phyloP scores from a whole-genome alignment of 805 yeast genomes.

The Ogataea allantospora region DNA sequence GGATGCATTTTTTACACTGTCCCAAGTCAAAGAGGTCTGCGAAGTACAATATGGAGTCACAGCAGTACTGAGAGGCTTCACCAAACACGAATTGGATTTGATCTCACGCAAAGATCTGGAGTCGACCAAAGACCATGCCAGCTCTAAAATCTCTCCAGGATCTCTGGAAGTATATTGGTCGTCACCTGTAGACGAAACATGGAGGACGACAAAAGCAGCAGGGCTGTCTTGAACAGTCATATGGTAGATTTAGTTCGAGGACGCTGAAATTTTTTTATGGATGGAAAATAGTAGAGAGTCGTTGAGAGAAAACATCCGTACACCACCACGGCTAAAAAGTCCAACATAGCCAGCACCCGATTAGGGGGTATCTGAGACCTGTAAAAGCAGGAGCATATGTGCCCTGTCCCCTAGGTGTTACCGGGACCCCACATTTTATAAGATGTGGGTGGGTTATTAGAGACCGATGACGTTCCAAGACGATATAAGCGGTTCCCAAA shows the following conservation, averaged over 20 bases:
- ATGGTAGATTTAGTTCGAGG: not conserved
- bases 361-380: too few species aligned
- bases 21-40: conserved; percentile 57
- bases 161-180: conserved; percentile 64
- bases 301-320: conserved; percentile 4
- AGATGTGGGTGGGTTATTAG: too few species aligned
- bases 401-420: too few species aligned
- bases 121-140: conserved; percentile 66
- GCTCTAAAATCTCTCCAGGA: conserved; percentile 62
- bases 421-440: too few species aligned
- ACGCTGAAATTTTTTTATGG: conserved; percentile 8
- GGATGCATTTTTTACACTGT: conserved; percentile 54
- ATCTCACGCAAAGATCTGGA: conserved; percentile 46
- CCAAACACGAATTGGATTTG: conserved; percentile 44
- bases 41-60: conserved; percentile 57
- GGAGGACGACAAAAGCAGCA: conserved; percentile 52
- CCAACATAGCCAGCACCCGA: too few species aligned
- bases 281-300: not conserved
- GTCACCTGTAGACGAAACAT: conserved; percentile 65
- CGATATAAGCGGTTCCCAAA: too few species aligned
- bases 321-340: conserved; percentile 1
- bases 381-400: too few species aligned
- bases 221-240: conserved; percentile 9
- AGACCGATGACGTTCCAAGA: too few species aligned
- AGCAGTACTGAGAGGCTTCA: conserved; percentile 65